Percentiles rank a stretch among this genome's conserved stretches.
Evolutionary conservation across 2,329 filamentous ascomycete species (phyloP).

Genomic region (Sarocladium oryzae): DNA sequence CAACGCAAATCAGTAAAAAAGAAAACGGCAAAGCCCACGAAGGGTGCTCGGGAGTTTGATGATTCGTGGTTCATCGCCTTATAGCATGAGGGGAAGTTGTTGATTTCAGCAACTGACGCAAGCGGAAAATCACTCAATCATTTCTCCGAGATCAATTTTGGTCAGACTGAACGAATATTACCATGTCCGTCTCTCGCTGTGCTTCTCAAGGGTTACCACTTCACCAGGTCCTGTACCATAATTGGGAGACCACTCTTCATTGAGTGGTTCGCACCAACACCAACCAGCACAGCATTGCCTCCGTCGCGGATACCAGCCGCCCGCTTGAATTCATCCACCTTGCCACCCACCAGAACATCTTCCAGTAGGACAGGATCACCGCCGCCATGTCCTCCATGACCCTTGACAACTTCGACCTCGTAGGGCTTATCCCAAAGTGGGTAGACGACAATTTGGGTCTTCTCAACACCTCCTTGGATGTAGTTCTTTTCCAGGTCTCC

Average conservation of each 20-base stretch:
- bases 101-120: too few relatives aligned
- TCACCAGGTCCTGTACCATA: constrained; percentile 17
- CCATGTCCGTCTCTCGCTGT: too few relatives aligned
- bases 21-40: background rate
- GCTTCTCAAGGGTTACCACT: constrained; percentile 11
- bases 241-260: constrained; percentile 22
- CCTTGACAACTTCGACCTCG: constrained; percentile 32
- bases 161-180: too few relatives aligned
- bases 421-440: constrained; percentile 36
- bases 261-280: constrained; percentile 36
- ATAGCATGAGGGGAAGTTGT: too few relatives aligned
- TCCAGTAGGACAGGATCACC: constrained; percentile 38
- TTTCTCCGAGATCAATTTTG: too few relatives aligned
- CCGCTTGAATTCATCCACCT: constrained; percentile 29
- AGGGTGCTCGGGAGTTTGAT: background rate
- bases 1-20: background rate
- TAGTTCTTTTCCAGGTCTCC: constrained; percentile 15
- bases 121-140: too few relatives aligned
- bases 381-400: constrained; percentile 37
- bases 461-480: constrained; percentile 31
- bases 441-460: constrained; percentile 29
- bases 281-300: constrained; percentile 36
- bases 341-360: constrained; percentile 34
- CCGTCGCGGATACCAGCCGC: constrained; percentile 38
- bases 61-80: background rate